Evolutionary conservation across 2,329 filamentous ascomycete genomes (phyloP), one percentile per base, ranked within the genome.

Genomic region (Colletotrichum gloeosporioides): DNA sequence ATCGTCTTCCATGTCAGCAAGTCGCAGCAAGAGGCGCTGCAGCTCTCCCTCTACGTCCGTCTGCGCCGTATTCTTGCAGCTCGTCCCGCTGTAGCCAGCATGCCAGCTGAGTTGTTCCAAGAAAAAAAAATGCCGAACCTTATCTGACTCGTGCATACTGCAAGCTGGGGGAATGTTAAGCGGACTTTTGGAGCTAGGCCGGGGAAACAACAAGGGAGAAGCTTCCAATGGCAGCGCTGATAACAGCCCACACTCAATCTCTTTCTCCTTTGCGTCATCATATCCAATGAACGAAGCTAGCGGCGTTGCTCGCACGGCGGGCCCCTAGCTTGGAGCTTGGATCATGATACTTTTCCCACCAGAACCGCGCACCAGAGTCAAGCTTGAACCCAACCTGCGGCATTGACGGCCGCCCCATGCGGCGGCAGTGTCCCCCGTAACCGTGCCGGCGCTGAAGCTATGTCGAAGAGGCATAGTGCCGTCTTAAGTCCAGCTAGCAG

Each of bases 401-500:
- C 73, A 73, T 64, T 62, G 68, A 73, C 39, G 55, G 57, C 25
- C 27, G 55, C 62, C 62, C 69, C 69, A 57, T 25, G 34, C n/a
- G 44, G 18, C 44, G 22, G 34, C 29, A 64, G 34, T 27, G 34
- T 34, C n/a, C 62, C 32, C 59, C 25, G 34, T 44, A 39, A 22
- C 31, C 16, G 36, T 25, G 62, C 62, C 34, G 4, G 34, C 31
- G 22, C 62, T 64, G 22, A 16, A 57, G 13, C 27, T 57, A 53
- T n/a, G n/a, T 66, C 29, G 15, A 36, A 53, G n/a, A 29, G 53
- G 64, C 57, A 59, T 69, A 69, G 64, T 69, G 27, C 34, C 59
- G 64, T 65, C 64, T 76, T 73, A 73, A 73, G 44, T 73, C 73
- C 69, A 73, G 53, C 55, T 70, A 69, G 39, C 34, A 18, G 25